Evolutionary conservation across 2,329 filamentous ascomycete genomes (phyloP), one percentile per base, ranked within the genome.

Genomic region (Bipolaris zeicola): DNA sequence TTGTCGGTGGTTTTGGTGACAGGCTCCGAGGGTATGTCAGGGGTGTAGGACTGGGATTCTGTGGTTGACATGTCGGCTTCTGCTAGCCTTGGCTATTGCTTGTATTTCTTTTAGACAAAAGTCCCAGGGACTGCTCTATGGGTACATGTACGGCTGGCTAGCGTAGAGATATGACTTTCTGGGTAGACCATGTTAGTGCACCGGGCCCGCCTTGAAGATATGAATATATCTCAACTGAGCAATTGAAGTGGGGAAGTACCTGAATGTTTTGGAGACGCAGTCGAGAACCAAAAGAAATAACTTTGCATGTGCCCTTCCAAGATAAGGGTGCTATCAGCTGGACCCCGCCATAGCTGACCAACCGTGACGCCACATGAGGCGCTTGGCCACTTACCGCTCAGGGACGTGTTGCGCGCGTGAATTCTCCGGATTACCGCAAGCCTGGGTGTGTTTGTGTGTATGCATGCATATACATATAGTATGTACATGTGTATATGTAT

Each of bases 11-110:
- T 68, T 47, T 66, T 66, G 50, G 63, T 61, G 28, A 71, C 59
- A 13, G 72, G 69, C 2, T 64, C 60, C 14, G 63, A 55, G 42
- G 72, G 71, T 50, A 74, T 69, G 55, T 62, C 52, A 3, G 71
- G 55, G 26, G 58, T 64, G 62, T 72, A 73, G 52, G 57, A 55
- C 18, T 63, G 57, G 10, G 62, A 31, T 50, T 73, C 71, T 11
- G 66, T 70, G 7, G 66, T 70, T 24, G 71, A 65, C 70, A 72
- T 55, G 10, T 55, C 57, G 36, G 8, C 20, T 16, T 20, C 20
- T 22, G 31, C 7, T 5, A n/a, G 14, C 10, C 28, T 37, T 37
- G 31, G 13, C 14, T n/a, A 26, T 7, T 6, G 24, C 20, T 10
- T 26, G 6, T 26, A 3, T 26, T n/a, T 16, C 26, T 13, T 31